Evolutionary conservation across 768 basidiomycete species (phyloP).

Genomic region (Psilocybe subaeruginosa): DNA sequence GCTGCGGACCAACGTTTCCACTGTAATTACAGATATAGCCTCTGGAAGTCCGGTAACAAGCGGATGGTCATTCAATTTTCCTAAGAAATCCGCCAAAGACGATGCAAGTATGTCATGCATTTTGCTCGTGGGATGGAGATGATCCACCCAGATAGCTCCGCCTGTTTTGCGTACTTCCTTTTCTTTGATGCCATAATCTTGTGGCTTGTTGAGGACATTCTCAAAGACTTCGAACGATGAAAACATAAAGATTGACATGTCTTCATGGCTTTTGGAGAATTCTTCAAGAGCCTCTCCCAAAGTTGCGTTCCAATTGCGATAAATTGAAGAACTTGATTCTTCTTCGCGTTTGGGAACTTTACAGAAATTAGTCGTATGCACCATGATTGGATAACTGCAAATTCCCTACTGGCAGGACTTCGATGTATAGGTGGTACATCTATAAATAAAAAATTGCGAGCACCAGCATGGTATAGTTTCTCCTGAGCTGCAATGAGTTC

Average conservation of each 20-base stretch:
- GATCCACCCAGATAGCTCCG: conserved; percentile 54
- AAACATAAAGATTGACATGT: conserved; percentile 50
- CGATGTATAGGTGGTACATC: conserved; percentile 59
- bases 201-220: conserved; percentile 48
- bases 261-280: conserved; percentile 44
- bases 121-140: conserved; percentile 50
- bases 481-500: conserved; percentile 48
- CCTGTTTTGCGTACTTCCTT: conserved; percentile 33
- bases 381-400: neutral
- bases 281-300: conserved; percentile 31
- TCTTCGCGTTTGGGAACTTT: neutral
- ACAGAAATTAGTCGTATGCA: neutral
- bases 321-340: neutral
- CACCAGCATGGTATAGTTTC: conserved; percentile 48
- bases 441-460: conserved; percentile 58
- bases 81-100: conserved; percentile 43
- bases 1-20: neutral
- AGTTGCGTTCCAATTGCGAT: conserved; percentile 45
- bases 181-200: conserved; percentile 37
- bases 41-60: neutral
- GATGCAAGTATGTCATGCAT: conserved; percentile 52
- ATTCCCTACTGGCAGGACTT: conserved; percentile 42
- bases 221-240: conserved; percentile 53
- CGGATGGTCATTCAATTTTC: conserved; percentile 1
- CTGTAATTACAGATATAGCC: neutral